These are phyloP conservation scores for Colletotrichum echinochloae DNA, from an alignment of 2,329 filamentous ascomycete species.

Conservation along the genomic window DNA sequence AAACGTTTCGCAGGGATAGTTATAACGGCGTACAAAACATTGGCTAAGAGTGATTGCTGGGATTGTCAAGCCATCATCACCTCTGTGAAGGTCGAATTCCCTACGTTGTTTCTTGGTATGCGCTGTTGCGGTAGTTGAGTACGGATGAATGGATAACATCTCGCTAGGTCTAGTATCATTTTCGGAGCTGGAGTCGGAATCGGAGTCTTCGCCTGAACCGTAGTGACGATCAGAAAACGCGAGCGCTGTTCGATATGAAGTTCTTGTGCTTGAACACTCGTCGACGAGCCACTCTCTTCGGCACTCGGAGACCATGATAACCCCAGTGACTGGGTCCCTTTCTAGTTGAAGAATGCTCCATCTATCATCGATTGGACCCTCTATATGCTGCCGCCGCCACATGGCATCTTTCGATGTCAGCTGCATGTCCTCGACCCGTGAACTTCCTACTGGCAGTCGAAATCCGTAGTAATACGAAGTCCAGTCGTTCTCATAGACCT, in stretches of 20 bases:
- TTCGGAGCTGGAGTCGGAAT: conserved; percentile 28
- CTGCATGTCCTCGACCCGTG: conserved; percentile 53
- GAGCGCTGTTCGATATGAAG: conserved; percentile 73
- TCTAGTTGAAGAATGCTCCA: conserved; percentile 77
- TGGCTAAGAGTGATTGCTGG: conserved; percentile 63
- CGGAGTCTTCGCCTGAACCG: conserved; percentile 37
- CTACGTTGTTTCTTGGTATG: conserved; percentile 43
- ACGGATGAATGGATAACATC: neutral
- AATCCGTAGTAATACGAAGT: conserved; percentile 77
- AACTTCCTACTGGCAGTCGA: conserved; percentile 67
- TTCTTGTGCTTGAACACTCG: conserved; percentile 69
- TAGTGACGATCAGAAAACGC: conserved; percentile 50
- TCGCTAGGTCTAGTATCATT: neutral
- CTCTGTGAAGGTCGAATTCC: conserved; percentile 61
- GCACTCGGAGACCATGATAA: conserved; percentile 73
- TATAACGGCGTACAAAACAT: conserved; percentile 68
- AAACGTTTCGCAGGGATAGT: conserved; percentile 64
- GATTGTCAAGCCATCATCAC: conserved; percentile 56
- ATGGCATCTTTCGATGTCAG: conserved; percentile 59
- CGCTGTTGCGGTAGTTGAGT: neutral
- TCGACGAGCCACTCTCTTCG: conserved; percentile 73
- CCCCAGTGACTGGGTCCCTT: conserved; percentile 68
- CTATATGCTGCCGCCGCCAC: conserved; percentile 75
- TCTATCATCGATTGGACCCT: conserved; percentile 79
- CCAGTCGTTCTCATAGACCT: conserved; percentile 73